Evolutionary conservation across 805 yeast genomes (phyloP), one percentile per base, ranked within the genome.

Genomic region (Blastobotrys parvus): DNA sequence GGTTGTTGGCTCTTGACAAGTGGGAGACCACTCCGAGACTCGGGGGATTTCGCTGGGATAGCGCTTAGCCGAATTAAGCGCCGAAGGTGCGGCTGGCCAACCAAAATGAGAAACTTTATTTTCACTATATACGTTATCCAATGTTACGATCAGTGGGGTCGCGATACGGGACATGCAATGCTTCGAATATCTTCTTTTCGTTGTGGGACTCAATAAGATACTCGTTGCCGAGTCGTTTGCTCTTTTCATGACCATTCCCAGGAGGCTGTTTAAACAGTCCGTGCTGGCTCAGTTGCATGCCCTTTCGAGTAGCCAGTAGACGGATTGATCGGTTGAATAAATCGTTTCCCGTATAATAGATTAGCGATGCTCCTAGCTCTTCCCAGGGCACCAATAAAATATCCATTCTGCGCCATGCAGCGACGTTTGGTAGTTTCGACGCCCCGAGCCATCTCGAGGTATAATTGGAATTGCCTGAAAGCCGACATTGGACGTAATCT

Each of bases 321-420:
- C 82, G 59, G 25, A 74, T 51, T 25, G 61, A 53, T 41, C 79
- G 64, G 53, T 76, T 77, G 54, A 76, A 74, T 19, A 64, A 58
- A 44, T 69, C 71, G 49, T 74, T 70, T 0, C 82, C 82, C 0
- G 77, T 74, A 50, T 74, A 77, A 53, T 77, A 76, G 4, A 77
- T 58, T 51, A 68, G 50, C 0, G 73, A 61, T 0, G 77, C 72
- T 0, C 80, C 82, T 6, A 63, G 50, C 25, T 68, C 65, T 1
- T 53, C 45, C 63, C 72, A 64, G 1, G 73, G 74, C 4, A 71
- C 74, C 2, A 67, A 53, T 33, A 77, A 52, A 32, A 77, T 64
- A 49, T 77, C 82, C 48, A 77, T 59, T 43, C 82, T 61, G n/a
- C 82, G 64, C 62, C 78, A 73, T 8, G 53, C 56, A 1, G 59